phyloP scores from a whole-genome alignment of 768 basidiomycete genomes.

The Porpolomopsis calyptriformis region DNA sequence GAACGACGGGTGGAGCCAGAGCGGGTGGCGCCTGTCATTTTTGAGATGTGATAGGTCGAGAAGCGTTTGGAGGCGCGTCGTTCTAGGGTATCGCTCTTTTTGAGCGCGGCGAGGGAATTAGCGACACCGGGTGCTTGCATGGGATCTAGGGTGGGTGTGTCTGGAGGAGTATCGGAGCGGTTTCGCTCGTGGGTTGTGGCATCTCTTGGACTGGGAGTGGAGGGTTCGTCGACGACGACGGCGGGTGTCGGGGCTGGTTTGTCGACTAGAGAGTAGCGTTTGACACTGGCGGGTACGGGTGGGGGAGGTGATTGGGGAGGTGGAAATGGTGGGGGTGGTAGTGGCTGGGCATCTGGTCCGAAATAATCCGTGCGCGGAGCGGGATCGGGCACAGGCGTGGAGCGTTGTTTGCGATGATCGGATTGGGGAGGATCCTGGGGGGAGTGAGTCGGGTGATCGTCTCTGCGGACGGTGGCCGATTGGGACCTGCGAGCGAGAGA shows the following conservation, averaged over 20 bases:
- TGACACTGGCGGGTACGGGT: conserved; percentile 55
- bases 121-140: conserved; percentile 56
- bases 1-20: conserved; percentile 50
- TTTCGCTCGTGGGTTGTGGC: conserved; percentile 25
- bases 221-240: conserved; percentile 42
- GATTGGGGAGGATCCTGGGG: conserved; percentile 8
- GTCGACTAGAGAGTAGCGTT: conserved; percentile 73
- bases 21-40: conserved; percentile 65
- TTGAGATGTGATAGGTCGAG: conserved; percentile 87
- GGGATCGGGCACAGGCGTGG: conserved; percentile 8
- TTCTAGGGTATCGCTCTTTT: conserved; percentile 77
- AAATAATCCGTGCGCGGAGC: conserved; percentile 7
- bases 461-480: too few relatives aligned
- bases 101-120: conserved; percentile 77
- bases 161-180: too few relatives aligned
- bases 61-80: conserved; percentile 93
- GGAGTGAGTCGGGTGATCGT: conserved; percentile 4
- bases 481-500: too few relatives aligned
- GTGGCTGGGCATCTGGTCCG: background rate
- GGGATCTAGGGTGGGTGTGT: conserved; percentile 28
- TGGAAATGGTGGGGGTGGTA: conserved; percentile 16
- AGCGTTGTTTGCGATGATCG: conserved; percentile 12
- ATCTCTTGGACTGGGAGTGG: conserved; percentile 33
- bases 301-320: conserved; percentile 6
- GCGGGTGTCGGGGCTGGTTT: conserved; percentile 43